These are phyloP conservation scores for Saccharomyces eubayanus DNA, from an alignment of 805 yeast species.

Conservation along the genomic window DNA sequence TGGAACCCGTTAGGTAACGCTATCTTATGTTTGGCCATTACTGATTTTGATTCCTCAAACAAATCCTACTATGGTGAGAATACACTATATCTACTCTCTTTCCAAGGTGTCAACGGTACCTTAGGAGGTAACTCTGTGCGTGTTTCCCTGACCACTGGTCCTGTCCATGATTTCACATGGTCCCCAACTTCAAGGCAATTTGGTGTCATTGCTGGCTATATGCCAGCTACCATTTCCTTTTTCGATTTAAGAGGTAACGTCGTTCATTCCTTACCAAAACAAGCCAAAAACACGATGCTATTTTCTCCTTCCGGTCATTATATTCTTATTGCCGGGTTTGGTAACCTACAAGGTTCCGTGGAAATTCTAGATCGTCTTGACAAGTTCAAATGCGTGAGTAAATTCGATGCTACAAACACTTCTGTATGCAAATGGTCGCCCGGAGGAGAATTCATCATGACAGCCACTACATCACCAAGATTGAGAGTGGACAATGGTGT, in stretches of 20 bases:
- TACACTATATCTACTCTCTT: constrained; percentile 64
- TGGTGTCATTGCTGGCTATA: constrained; percentile 93
- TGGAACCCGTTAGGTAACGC: constrained; percentile 97
- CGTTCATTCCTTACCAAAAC: constrained; percentile 73
- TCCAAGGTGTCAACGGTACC: constrained; percentile 50
- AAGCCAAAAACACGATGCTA: constrained; percentile 79
- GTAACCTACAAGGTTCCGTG: constrained; percentile 93
- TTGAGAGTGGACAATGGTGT: constrained; percentile 93
- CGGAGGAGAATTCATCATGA: constrained; percentile 83
- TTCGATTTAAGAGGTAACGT: constrained; percentile 90
- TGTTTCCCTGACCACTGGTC: constrained; percentile 82
- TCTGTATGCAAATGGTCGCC: constrained; percentile 98
- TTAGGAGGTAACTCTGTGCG: constrained; percentile 88
- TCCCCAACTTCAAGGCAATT: constrained; percentile 93
- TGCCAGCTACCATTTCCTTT: constrained; percentile 94
- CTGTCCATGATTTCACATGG: constrained; percentile 97
- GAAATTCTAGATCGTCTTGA: constrained; percentile 89
- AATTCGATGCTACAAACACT: constrained; percentile 88
- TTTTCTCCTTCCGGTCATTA: constrained; percentile 93
- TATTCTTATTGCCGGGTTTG: constrained; percentile 92
- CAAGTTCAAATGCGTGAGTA: constrained; percentile 68
- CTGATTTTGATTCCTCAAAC: constrained; percentile 91
- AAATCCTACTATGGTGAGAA: constrained; percentile 96
- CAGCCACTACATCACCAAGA: constrained; percentile 96
- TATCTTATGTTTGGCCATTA: constrained; percentile 82